Base-by-base conservation (phyloP, 208 protist genomes). In the Trypanosomatidae sp. region DNA sequence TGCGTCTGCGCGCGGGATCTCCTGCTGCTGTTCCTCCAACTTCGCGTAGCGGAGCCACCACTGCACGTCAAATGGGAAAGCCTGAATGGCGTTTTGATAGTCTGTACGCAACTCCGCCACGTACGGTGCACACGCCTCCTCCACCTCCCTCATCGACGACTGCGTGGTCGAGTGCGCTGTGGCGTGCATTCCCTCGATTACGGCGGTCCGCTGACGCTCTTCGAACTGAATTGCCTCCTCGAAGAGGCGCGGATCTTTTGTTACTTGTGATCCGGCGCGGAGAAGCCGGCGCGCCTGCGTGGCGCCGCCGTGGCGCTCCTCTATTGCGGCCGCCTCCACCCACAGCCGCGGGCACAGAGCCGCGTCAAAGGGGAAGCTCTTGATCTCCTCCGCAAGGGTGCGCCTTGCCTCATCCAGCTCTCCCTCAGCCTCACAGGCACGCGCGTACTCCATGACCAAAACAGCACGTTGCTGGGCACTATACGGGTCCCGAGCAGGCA, bases 1-100 rank as follows among this genome's bases (percentile, higher is more conserved):
- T 10, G 87, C 92, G 62, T 90, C 79, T 1, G 87, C 82, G 68
- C 89, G 85, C 3, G 77, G 71, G 53, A 79, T 49, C 69, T 91
- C 87, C 28, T 71, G 82, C 55, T 88, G 76, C 56, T 76, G 56
- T 70, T 97, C 92, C 81, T 95, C 92, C 74, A 93, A 72, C 71
- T 84, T 84, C 56, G 92, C 92, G 73, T 89, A 94, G 13, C 71
- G 76, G n/a, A 90, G 74, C 89, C 92, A 95, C 60, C 80, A 83
- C 43, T 80, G 66, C 62, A 81, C 84, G 47, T 92, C 77, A 33
- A 86, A 75, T 13, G 90, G 88, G 70, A 87, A 86, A 13, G 85
- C 77, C 65, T 88, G 80, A 66, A 97, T 86, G 28, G 86, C 87
- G 5, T 76, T 88, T 56, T 92, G 82, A 69, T 86, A 93, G 69